Evolutionary conservation across 2,329 filamentous ascomycete genomes (phyloP).

Genomic region (Claviceps citrina): DNA sequence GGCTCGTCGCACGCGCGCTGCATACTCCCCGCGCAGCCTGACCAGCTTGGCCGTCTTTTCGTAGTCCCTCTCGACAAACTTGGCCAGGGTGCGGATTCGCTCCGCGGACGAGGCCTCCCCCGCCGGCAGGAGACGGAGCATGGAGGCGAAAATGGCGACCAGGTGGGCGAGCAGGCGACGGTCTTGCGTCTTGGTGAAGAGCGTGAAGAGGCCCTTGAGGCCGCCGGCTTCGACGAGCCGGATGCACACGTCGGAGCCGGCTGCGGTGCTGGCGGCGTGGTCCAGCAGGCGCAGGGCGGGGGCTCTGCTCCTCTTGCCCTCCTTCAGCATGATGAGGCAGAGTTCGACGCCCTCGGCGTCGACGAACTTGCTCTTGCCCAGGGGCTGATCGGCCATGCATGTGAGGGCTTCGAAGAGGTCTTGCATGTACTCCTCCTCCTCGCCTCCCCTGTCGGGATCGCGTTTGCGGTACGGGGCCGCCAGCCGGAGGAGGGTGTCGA

Average conservation of each 20-base stretch:
- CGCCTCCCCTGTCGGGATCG: constrained; percentile 70
- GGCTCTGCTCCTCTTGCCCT: constrained; percentile 68
- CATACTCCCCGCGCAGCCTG: constrained; percentile 55
- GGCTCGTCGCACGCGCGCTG: constrained; percentile 39
- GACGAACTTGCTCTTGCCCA: constrained; percentile 67
- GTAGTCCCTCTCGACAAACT: constrained; percentile 91
- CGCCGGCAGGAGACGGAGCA: constrained; percentile 68
- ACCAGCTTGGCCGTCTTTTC: constrained; percentile 66
- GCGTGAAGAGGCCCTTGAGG: constrained; percentile 68
- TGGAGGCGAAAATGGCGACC: constrained; percentile 66
- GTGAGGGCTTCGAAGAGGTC: constrained; percentile 82
- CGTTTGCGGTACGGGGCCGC: constrained; percentile 71
- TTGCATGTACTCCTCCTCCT: constrained; percentile 90
- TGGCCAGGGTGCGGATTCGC: constrained; percentile 73
- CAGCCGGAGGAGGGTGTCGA: constrained; percentile 69
- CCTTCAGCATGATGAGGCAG: constrained; percentile 77
- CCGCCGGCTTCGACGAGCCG: constrained; percentile 70
- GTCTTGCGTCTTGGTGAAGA: constrained; percentile 70
- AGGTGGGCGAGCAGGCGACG: constrained; percentile 63
- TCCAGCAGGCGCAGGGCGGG: constrained; percentile 71
- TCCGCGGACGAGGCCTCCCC: constrained; percentile 58
- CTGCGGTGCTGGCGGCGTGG: constrained; percentile 46
- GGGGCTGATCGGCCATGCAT: constrained; percentile 58
- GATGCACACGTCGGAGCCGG: constrained; percentile 51
- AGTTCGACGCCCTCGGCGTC: constrained; percentile 88